These are phyloP conservation scores for Daldinia decipiens DNA, from an alignment of 495 filamentous ascomycete species.

Conservation along the genomic window DNA sequence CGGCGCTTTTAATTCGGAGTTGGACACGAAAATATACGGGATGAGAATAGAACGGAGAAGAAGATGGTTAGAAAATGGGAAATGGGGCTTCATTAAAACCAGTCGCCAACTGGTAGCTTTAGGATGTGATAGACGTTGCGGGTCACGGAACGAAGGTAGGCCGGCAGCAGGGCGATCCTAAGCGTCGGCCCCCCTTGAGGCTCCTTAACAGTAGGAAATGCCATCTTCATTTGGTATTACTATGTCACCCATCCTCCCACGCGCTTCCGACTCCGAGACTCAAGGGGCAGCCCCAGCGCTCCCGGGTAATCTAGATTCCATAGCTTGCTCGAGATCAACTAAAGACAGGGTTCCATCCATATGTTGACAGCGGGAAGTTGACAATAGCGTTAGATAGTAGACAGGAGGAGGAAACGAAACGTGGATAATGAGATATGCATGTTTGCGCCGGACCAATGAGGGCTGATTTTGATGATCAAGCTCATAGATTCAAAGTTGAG, in stretches of 20 bases:
- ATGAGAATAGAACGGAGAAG: slow-evolving; percentile 47
- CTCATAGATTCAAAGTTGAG: slow-evolving; percentile 51
- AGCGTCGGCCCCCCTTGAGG: slow-evolving; percentile 43
- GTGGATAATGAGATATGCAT: slow-evolving; percentile 9
- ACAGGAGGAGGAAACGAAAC: slow-evolving; percentile 42
- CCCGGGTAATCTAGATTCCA: slow-evolving; percentile 44
- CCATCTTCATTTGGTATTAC: slow-evolving; percentile 21
- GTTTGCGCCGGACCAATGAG: slow-evolving; percentile 31
- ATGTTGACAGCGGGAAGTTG: slow-evolving; percentile 5
- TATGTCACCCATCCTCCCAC: slow-evolving; percentile 20
- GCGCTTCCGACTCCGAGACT: slow-evolving; percentile 43
- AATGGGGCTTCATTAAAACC: slow-evolving; percentile 50
- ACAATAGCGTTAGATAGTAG: slow-evolving; percentile 17
- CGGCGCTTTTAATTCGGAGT: slow-evolving; percentile 61
- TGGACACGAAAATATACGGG: slow-evolving; percentile 51
- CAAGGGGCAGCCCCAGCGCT: slow-evolving; percentile 26
- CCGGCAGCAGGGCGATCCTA: slow-evolving; percentile 44
- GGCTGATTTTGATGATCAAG: slow-evolving; percentile 25
- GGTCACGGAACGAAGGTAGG: slow-evolving; percentile 48
- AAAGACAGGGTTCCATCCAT: slow-evolving; percentile 12
- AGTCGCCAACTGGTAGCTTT: slow-evolving; percentile 26
- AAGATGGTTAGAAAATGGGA: slow-evolving; percentile 48
- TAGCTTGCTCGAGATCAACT: slow-evolving; percentile 21
- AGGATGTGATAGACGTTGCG: slow-evolving; percentile 42
- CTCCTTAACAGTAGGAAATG: slow-evolving; percentile 35